Evolutionary conservation across 192 early-diverging fungal genomes (phyloP).

Genomic region (Backusella psychrophila): DNA sequence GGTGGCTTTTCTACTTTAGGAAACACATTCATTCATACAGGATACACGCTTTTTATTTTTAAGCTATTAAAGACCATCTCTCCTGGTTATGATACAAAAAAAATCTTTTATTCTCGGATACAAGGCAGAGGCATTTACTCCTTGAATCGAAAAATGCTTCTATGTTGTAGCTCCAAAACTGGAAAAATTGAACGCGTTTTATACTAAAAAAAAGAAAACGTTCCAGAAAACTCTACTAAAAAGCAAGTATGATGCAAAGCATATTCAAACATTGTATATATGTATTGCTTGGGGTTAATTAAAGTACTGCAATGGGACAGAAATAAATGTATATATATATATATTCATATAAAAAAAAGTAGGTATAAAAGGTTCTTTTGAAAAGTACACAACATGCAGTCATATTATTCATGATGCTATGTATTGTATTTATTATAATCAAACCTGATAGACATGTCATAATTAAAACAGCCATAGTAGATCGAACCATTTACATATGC

Average conservation of each 20-base stretch:
- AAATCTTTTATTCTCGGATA: not conserved
- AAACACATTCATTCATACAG: not conserved
- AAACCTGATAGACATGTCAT: not conserved
- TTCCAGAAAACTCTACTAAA: not conserved
- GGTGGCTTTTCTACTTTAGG: not conserved
- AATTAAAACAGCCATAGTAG: not conserved
- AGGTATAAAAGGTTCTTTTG: not conserved
- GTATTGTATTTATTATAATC: not conserved
- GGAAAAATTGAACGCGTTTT: not conserved
- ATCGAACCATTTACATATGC: not conserved
- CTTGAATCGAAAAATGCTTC: slow-evolving; percentile 6
- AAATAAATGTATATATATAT: too few species aligned
- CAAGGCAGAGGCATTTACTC: not conserved
- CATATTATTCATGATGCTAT: not conserved
- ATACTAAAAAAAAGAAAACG: slow-evolving; percentile 8
- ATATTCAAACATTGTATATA: not conserved
- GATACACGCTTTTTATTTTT: not conserved
- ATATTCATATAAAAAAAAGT: too few species aligned
- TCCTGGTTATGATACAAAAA: not conserved
- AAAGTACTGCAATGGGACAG: not conserved
- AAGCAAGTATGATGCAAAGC: not conserved
- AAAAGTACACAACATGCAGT: not conserved
- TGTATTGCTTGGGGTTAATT: not conserved
- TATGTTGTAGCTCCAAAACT: not conserved
- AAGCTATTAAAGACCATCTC: not conserved